A percentile compares a stretch with the other conserved stretches of the same genome.
phyloP scores from a whole-genome alignment of 1,284 basidiomycete genomes.

The Fomitopsis schrenkii region DNA sequence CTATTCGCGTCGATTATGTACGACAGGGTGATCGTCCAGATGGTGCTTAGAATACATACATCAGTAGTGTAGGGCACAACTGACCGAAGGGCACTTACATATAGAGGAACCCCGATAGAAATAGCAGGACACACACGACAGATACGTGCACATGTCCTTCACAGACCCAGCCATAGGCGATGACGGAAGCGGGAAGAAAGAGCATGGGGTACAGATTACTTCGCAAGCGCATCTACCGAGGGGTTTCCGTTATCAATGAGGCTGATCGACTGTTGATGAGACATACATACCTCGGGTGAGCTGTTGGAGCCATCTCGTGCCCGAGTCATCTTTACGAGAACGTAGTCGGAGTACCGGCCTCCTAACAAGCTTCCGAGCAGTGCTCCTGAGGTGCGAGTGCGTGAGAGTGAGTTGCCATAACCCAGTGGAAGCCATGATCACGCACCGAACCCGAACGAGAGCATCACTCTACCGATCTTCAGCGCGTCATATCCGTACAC shows the following conservation, averaged over 20 bases:
- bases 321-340: slow-evolving; percentile 49
- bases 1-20: slow-evolving; percentile 78
- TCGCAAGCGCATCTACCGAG: slow-evolving; percentile 63
- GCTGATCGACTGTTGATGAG: neutral
- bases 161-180: slow-evolving; percentile 77
- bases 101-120: slow-evolving; percentile 63
- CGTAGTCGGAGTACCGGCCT: slow-evolving; percentile 73
- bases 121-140: slow-evolving; percentile 58
- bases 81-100: slow-evolving; percentile 38
- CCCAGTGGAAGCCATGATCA: neutral
- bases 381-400: slow-evolving; percentile 39
- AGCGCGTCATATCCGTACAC: slow-evolving; percentile 70
- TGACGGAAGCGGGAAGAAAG: slow-evolving; percentile 52
- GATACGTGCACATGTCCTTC: slow-evolving; percentile 61
- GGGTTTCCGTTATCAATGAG: neutral
- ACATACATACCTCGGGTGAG: slow-evolving; percentile 56
- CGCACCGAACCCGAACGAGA: slow-evolving; percentile 68
- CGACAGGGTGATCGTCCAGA: slow-evolving; percentile 67
- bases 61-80: neutral
- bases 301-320: slow-evolving; percentile 55
- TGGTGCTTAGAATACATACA: slow-evolving; percentile 44
- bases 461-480: slow-evolving; percentile 69
- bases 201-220: slow-evolving; percentile 56
- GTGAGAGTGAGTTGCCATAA: neutral
- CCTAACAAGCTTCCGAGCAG: slow-evolving; percentile 70